Evolutionary conservation across 495 filamentous ascomycete species (phyloP).

Genomic region (Hypoxylon trugodes): DNA sequence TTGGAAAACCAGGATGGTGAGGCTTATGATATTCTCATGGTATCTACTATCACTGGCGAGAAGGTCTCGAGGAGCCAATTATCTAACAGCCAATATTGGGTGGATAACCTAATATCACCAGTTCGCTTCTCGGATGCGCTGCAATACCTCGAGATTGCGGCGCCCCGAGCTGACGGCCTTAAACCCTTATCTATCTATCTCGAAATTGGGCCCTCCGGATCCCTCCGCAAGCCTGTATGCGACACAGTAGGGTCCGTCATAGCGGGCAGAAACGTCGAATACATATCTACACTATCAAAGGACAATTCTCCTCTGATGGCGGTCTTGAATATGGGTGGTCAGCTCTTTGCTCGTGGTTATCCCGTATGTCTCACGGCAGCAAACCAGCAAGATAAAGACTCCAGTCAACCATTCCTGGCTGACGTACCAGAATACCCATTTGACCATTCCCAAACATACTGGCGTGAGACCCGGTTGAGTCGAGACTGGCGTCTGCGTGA

Average conservation of each 20-base stretch:
- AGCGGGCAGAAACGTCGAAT: conserved; percentile 6
- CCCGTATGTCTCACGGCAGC: conserved; percentile 29
- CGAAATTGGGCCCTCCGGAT: conserved; percentile 67
- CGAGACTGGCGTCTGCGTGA: conserved; percentile 52
- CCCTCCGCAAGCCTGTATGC: conserved; percentile 57
- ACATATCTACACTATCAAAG: conserved; percentile 42
- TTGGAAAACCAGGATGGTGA: background rate
- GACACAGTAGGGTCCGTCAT: conserved; percentile 49
- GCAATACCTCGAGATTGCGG: conserved; percentile 7
- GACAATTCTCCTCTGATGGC: conserved; percentile 32
- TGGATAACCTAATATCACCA: conserved; percentile 50
- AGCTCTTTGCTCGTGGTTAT: conserved; percentile 44
- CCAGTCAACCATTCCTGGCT: conserved; percentile 36
- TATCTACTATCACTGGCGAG: conserved; percentile 42
- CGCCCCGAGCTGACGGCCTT: conserved; percentile 1
- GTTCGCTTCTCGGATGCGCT: conserved; percentile 52
- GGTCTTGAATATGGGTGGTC: conserved; percentile 40
- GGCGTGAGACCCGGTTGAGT: conserved; percentile 52
- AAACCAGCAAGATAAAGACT: conserved; percentile 10
- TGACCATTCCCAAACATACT: conserved; percentile 49
- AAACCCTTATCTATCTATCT: conserved; percentile 44
- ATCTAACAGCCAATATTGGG: conserved; percentile 45
- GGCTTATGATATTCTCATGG: conserved; percentile 32
- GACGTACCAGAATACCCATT: conserved; percentile 52
- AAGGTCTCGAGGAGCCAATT: conserved; percentile 21